These are phyloP conservation scores for Colletotrichum incanum DNA, from an alignment of 2,329 filamentous ascomycete genomes.

Conservation along the genomic window DNA sequence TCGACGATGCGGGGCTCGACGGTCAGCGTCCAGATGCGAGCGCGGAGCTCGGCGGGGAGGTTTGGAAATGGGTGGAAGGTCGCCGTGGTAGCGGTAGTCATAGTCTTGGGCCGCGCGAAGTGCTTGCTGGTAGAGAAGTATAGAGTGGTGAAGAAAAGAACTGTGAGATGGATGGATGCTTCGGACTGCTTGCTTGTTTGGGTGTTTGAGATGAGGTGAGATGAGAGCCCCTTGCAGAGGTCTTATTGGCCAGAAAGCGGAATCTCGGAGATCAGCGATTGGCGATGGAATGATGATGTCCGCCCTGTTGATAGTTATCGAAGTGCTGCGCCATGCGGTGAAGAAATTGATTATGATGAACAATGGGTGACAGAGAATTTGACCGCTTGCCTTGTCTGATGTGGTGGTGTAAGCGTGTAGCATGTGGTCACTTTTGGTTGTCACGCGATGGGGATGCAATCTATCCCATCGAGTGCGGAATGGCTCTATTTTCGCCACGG, in stretches of 20 bases:
- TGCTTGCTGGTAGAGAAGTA: conserved; percentile 5
- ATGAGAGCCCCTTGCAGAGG: background rate
- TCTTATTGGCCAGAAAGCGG: background rate
- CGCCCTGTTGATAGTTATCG: background rate
- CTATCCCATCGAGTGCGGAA: background rate
- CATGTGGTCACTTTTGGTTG: background rate
- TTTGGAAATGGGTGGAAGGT: conserved; percentile 17
- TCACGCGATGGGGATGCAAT: background rate
- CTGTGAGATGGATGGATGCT: background rate
- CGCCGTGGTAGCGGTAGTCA: background rate
- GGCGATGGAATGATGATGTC: background rate
- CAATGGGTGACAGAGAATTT: background rate
- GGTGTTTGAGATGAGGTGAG: background rate
- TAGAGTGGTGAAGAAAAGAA: background rate
- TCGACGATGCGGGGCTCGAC: conserved; percentile 25
- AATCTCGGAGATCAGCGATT: background rate
- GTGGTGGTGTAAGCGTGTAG: no score
- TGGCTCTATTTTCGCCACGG: background rate
- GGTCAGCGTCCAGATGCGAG: conserved; percentile 16
- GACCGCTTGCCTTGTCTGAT: background rate
- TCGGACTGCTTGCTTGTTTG: background rate
- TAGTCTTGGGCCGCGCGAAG: background rate
- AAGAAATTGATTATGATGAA: background rate
- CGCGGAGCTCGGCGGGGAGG: conserved; percentile 9
- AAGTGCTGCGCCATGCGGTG: background rate